A percentile compares a stretch with the other conserved stretches of the same genome.
phyloP scores from a whole-genome alignment of 2,329 filamentous ascomycete genomes.

The Aspergillus tubingensis region DNA sequence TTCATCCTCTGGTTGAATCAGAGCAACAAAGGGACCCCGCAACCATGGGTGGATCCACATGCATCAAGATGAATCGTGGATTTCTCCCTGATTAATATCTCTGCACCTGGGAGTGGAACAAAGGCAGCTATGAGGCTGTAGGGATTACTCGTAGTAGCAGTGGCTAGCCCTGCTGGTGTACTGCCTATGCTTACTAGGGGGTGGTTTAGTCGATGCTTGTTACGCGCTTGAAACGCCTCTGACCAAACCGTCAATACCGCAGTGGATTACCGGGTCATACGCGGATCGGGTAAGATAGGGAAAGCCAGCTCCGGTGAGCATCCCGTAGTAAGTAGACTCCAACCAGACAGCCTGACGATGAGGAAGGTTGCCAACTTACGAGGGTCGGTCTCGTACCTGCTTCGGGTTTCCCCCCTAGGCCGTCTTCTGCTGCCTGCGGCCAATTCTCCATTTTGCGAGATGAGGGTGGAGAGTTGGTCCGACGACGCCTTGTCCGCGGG shows the following conservation, averaged over 20 bases:
- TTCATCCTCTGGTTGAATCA: background rate
- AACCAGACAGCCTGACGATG: background rate
- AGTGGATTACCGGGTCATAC: slow-evolving; percentile 19
- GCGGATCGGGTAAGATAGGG: slow-evolving; percentile 27
- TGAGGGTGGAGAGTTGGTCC: background rate
- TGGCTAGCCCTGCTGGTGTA: background rate
- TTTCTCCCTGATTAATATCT: slow-evolving; percentile 5
- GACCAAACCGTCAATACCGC: slow-evolving; percentile 10
- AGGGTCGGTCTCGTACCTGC: background rate
- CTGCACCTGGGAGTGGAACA: background rate
- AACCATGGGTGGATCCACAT: slow-evolving; percentile 11
- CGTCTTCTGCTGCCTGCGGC: background rate
- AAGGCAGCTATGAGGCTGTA: slow-evolving; percentile 7
- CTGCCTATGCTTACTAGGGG: background rate
- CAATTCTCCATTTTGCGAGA: background rate
- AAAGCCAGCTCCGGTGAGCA: slow-evolving; percentile 14
- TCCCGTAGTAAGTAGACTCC: background rate
- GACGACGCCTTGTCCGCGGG: background rate
- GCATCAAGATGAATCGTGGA: slow-evolving; percentile 7
- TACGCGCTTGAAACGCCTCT: slow-evolving; percentile 17
- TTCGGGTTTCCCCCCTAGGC: background rate
- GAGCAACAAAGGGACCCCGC: slow-evolving; percentile 12
- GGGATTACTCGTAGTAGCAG: slow-evolving; percentile 7
- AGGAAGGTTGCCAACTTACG: background rate
- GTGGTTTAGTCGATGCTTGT: slow-evolving; percentile 8